Conservation (phyloP, 2,329 filamentous ascomycete genomes). For the Blastomyces parvus region DNA sequence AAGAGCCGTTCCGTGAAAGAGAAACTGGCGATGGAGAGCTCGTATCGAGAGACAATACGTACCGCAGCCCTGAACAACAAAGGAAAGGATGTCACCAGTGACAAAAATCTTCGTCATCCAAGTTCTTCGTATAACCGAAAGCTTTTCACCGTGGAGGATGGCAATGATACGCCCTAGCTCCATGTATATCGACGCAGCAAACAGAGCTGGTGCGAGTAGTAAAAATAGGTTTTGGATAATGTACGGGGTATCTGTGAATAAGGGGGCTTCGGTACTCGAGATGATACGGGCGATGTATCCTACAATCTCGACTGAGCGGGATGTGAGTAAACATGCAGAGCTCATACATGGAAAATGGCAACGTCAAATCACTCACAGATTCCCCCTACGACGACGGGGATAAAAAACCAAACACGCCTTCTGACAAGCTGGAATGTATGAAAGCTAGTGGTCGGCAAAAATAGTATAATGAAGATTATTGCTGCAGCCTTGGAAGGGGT, state of each 20-base stretch:
- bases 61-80: conserved; percentile 19
- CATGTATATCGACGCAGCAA: conserved; percentile 30
- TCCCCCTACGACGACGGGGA: conserved; percentile 24
- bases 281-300: conserved; percentile 13
- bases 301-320: conserved; percentile 14
- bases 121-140: conserved; percentile 20
- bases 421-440: conserved; percentile 36
- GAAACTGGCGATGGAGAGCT: background rate
- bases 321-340: conserved; percentile 1
- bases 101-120: conserved; percentile 28
- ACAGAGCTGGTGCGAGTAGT: conserved; percentile 29
- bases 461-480: conserved; percentile 37
- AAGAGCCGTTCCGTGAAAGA: background rate
- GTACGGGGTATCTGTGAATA: conserved; percentile 17
- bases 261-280: conserved; percentile 8
- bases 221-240: conserved; percentile 24
- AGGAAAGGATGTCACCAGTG: conserved; percentile 19
- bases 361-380: conserved; percentile 19
- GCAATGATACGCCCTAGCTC: conserved; percentile 27
- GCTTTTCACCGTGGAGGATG: conserved; percentile 21
- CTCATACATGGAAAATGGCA: background rate
- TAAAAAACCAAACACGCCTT: conserved; percentile 22
- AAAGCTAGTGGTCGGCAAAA: conserved; percentile 30
- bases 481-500: conserved; percentile 36
- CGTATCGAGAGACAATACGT: background rate